These are phyloP conservation scores for Epichloe sylvatica DNA, from an alignment of 2,329 filamentous ascomycete species.

Conservation along the genomic window DNA sequence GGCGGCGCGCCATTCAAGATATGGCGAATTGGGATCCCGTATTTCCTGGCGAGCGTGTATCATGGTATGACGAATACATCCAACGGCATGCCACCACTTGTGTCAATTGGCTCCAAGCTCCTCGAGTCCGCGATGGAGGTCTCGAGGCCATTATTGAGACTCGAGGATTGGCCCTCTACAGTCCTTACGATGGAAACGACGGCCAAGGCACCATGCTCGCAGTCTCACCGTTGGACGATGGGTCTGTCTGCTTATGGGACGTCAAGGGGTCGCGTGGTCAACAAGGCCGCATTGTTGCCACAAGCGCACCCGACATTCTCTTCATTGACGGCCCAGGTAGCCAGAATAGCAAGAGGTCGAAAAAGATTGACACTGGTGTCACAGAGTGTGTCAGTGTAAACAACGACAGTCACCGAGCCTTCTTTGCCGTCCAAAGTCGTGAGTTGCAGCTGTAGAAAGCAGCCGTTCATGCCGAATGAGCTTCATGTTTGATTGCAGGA, in stretches of 20 bases:
- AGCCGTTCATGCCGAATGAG: no score
- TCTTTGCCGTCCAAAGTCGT: conserved; percentile 66
- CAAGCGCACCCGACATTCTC: conserved; percentile 53
- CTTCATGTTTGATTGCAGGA: not conserved
- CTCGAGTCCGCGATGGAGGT: conserved; percentile 29
- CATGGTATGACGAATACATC: conserved; percentile 84
- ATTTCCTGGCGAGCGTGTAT: conserved; percentile 54
- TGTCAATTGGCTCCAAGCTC: conserved; percentile 63
- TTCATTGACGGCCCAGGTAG: conserved; percentile 37
- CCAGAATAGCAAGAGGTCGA: conserved; percentile 34
- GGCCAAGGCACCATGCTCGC: conserved; percentile 35
- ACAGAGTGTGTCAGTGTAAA: conserved; percentile 77
- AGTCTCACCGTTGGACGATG: conserved; percentile 70
- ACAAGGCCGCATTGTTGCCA: conserved; percentile 50
- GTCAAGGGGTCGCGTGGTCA: conserved; percentile 40
- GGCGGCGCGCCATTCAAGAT: conserved; percentile 29
- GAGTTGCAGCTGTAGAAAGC: conserved; percentile 17
- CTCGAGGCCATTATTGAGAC: conserved; percentile 45
- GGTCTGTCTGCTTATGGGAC: conserved; percentile 80
- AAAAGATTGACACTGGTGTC: conserved; percentile 56
- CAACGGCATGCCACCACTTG: conserved; percentile 63
- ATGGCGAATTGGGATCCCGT: conserved; percentile 74
- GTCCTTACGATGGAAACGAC: conserved; percentile 36
- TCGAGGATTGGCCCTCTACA: conserved; percentile 58
- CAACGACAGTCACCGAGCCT: conserved; percentile 51